Evolutionary conservation across 257 asterid genomes (phyloP).

Genomic region (Penstemon newberryi): DNA sequence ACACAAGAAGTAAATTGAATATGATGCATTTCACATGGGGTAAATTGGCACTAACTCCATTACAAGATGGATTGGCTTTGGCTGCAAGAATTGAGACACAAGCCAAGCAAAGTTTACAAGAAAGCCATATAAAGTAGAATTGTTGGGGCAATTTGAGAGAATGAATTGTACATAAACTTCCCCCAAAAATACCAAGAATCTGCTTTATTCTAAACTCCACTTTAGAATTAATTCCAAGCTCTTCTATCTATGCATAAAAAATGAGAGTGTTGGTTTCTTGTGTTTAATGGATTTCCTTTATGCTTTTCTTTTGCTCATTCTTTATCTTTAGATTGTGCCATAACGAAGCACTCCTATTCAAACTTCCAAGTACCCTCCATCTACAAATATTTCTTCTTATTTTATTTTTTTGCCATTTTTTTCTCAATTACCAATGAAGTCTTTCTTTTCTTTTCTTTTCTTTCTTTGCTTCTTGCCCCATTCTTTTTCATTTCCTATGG

Average conservation of each 20-base stretch:
- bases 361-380: too few relatives aligned
- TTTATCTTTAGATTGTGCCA: constrained; percentile 23
- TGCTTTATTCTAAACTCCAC: constrained; percentile 60
- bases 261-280: constrained; percentile 62
- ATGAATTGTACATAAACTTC: constrained; percentile 9
- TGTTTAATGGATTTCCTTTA: constrained; percentile 63
- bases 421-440: too few relatives aligned
- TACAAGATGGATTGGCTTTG: constrained; percentile 2
- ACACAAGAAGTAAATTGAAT: too few relatives aligned
- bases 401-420: too few relatives aligned
- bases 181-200: constrained; percentile 35
- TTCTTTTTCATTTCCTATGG: too few relatives aligned
- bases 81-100: constrained; percentile 40
- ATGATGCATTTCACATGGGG: too few relatives aligned
- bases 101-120: constrained; percentile 55
- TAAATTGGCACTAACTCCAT: not conserved
- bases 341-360: too few relatives aligned
- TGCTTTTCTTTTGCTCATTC: constrained; percentile 59
- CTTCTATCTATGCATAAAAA: constrained; percentile 54
- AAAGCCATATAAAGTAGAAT: constrained; percentile 59
- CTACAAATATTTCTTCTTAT: too few relatives aligned
- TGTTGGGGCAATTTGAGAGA: constrained; percentile 40
- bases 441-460: too few relatives aligned
- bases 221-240: constrained; percentile 67
- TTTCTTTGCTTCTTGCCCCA: too few relatives aligned